Base-by-base conservation (phyloP, 441 rosid species). In the Adansonia rubrostipa region DNA sequence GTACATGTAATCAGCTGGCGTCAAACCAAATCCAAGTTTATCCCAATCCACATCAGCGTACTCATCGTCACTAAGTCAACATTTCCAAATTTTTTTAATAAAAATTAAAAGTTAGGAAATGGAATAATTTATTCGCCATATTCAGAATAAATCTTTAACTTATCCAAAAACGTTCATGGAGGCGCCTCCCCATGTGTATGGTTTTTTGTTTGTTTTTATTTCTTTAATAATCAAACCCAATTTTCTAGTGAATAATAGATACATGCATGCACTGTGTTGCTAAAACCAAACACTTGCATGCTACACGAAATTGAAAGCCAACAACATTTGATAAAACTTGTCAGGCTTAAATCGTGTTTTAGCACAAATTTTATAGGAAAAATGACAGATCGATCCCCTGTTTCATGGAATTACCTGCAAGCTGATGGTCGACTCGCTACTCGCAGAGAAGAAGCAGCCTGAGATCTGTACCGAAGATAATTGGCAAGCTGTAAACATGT, bases 41-140 rank as follows among this genome's bases (percentile, higher is more conserved):
- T 93, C 97, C 97, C 97, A 96, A 24, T 96, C 97, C 85, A 90
- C 70, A 48, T 91, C 90, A 40, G 88, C 95, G 77, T 87, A 89
- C 78, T 89, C 92, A 76, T 88, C 92, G 7, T 85, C 89, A 22
- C 89, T 80, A 71, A 54, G 19, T 42, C 78, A 78, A 58, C 24
- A 19, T 9, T 45, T 71, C 62, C 74, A 11, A 28, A 45, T 54
- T 3, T 11, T 50, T 50, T 10, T 13, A 28, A 28, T 28, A 28
- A 28, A 61, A 1, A 6, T 11, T 9, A 15, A 17, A 47, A 6
- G 63, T 71, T 51, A 24, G 13, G 24, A 53, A 14, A 28, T 28
- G 69, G n/a, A 19, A 36, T 14, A 64, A 62, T 48, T 40, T 24
- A 33, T 63, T 33, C 68, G 36, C n/a, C 19, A 14, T 36, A n/a